Conservation (phyloP, 371 early-diverging fungal species). For the Neoconidiobolus thromboides region DNA sequence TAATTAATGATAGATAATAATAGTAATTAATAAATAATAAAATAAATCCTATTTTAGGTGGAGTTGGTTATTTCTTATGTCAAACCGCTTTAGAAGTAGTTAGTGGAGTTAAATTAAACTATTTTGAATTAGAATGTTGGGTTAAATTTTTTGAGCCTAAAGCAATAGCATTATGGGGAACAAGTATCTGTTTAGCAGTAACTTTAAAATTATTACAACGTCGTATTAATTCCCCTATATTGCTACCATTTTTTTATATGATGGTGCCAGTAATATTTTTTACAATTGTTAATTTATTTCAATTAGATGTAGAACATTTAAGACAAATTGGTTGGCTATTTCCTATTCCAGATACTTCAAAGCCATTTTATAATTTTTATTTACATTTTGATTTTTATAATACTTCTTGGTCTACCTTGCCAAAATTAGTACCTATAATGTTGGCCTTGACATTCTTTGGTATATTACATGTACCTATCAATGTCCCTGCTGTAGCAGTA, state of each 20-base stretch:
- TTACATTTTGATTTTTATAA: conserved; percentile 46
- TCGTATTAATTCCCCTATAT: conserved; percentile 33
- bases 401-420: conserved; percentile 58
- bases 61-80: conserved; percentile 87
- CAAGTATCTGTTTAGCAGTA: conserved; percentile 49
- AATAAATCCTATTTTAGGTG: conserved; percentile 19
- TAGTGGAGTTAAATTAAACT: conserved; percentile 29
- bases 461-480: conserved; percentile 85
- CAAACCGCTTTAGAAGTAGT: conserved; percentile 85
- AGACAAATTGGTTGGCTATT: conserved; percentile 76
- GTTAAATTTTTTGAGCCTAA: conserved; percentile 29
- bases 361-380: conserved; percentile 74
- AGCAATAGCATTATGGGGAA: conserved; percentile 54
- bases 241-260: conserved; percentile 76
- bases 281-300: conserved; percentile 26
- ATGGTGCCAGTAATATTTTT: conserved; percentile 63
- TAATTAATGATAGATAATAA: background rate
- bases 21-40: background rate
- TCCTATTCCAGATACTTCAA: conserved; percentile 38
- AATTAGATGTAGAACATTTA: conserved; percentile 38
- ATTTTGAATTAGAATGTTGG: conserved; percentile 25
- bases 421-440: conserved; percentile 69
- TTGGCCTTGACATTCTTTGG: conserved; percentile 85
- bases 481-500: conserved; percentile 80
- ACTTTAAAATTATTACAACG: conserved; percentile 31